These are phyloP conservation scores for Fagus crenata DNA, from an alignment of 306 rosid species.

Conservation along the genomic window DNA sequence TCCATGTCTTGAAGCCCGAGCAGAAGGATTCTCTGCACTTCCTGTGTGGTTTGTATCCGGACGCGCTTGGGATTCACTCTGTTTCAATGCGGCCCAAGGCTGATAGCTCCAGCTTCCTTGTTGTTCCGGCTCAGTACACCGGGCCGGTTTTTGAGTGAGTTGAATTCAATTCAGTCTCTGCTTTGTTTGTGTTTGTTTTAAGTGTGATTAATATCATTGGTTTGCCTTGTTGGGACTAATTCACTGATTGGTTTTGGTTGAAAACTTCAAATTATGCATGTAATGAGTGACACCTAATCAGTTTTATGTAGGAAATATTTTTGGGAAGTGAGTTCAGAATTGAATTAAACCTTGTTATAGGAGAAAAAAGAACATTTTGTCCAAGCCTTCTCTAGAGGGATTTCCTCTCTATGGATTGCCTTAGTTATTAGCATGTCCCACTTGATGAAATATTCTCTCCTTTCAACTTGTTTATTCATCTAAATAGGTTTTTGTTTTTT, in stretches of 20 bases:
- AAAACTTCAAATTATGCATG: background rate
- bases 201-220: background rate
- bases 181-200: background rate
- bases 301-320: no score
- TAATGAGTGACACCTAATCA: no score
- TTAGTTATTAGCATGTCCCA: background rate
- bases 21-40: conserved; percentile 61
- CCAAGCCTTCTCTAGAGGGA: background rate
- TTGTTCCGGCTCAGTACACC: conserved; percentile 44
- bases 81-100: conserved; percentile 73
- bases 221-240: background rate
- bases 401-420: background rate
- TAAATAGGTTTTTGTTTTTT: background rate
- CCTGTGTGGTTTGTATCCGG: conserved; percentile 81
- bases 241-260: background rate
- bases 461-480: background rate
- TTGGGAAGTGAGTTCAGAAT: no score
- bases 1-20: conserved; percentile 65
- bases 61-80: conserved; percentile 87
- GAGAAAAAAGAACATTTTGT: background rate
- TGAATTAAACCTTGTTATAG: no score
- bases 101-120: conserved; percentile 33
- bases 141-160: conserved; percentile 81
- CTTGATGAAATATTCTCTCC: background rate
- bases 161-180: background rate